Base-by-base conservation (phyloP, 129 eudicot genomes). In the Scalesia atractyloides region DNA sequence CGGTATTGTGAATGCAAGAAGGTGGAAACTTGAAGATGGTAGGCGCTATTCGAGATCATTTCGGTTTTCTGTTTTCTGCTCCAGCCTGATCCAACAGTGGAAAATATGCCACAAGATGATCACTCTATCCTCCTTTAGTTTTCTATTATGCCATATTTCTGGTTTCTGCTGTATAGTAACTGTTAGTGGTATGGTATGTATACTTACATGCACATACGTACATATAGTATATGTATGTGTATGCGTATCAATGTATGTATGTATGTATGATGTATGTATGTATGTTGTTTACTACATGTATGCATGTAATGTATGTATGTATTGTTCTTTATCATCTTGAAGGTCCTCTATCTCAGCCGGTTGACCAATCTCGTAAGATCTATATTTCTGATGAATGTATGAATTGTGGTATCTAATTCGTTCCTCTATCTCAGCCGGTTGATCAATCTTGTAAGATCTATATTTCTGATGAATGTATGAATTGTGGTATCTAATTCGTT, bases 101-200 rank as follows among this genome's bases (percentile, higher is more conserved):
- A 76, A 26, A 54, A 34, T 24, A 57, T 57, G 34, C 51, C 52
- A 57, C 49, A 48, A 66, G 60, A 73, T 69, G 51, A 65, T 69
- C 62, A 64, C 70, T 71, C 46, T 73, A 60, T 79, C 72, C 33
- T 60, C 58, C 46, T 64, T 17, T 72, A 64, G 70, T 46, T 72
- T 63, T 71, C 37, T 66, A 62, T 48, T 68, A 77, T 79, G 78
- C 70, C 66, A 76, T 79, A 76, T 84, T 18, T 76, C 64, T 81
- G 65, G 60, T 52, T 64, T 77, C 60, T 74, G 69, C 37, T 83
- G 88, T 86, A 79, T 80, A 86, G 88, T 74, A 83, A 75, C 69
- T 58, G 62, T 58, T 56, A 68, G 69, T 58, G 47, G 47, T 54
- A 30, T 57, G 17, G 68, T 46, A 48, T 46, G 59, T 33, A 39